Percentiles rank a stretch among this genome's conserved stretches.
phyloP scores from a whole-genome alignment of 1,284 basidiomycete species.

The Lignosus rhinocerotis region DNA sequence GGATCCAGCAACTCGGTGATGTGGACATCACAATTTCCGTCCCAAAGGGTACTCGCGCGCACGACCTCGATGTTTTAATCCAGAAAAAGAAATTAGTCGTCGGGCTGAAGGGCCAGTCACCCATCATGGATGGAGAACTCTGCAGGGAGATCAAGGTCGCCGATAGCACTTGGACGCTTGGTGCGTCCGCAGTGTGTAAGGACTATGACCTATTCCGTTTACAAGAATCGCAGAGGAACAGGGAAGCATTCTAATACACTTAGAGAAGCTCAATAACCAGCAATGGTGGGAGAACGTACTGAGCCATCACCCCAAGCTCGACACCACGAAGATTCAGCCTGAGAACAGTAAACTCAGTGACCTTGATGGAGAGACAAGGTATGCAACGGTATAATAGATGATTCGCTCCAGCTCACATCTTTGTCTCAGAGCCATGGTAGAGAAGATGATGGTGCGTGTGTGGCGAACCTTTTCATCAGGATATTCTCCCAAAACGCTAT shows the following conservation, averaged over 20 bases:
- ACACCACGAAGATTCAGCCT: conserved; percentile 95
- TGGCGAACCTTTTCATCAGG: conserved; percentile 8
- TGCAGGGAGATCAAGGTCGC: conserved; percentile 94
- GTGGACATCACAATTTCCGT: conserved; percentile 85
- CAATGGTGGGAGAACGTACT: conserved; percentile 99
- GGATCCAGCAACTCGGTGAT: conserved; percentile 90
- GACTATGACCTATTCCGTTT: background rate
- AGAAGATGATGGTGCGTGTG: conserved; percentile 97
- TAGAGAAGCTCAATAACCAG: conserved; percentile 86
- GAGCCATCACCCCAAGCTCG: conserved; percentile 94
- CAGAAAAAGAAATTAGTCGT: conserved; percentile 83
- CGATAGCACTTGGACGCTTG: conserved; percentile 96
- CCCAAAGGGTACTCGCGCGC: conserved; percentile 83
- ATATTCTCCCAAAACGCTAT: conserved; percentile 7
- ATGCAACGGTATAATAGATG: conserved; percentile 14
- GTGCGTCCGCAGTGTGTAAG: conserved; percentile 48
- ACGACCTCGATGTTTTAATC: conserved; percentile 76
- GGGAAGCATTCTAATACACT: conserved; percentile 69
- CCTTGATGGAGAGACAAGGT: conserved; percentile 91
- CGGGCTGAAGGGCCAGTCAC: conserved; percentile 82
- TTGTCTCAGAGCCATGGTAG: conserved; percentile 85
- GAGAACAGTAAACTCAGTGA: conserved; percentile 96
- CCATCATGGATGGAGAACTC: conserved; percentile 88
- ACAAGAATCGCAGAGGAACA: conserved; percentile 71
- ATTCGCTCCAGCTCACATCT: background rate